Base-by-base conservation (phyloP, 371 early-diverging fungal genomes). In the Thermomucor indicae-seudaticae region DNA sequence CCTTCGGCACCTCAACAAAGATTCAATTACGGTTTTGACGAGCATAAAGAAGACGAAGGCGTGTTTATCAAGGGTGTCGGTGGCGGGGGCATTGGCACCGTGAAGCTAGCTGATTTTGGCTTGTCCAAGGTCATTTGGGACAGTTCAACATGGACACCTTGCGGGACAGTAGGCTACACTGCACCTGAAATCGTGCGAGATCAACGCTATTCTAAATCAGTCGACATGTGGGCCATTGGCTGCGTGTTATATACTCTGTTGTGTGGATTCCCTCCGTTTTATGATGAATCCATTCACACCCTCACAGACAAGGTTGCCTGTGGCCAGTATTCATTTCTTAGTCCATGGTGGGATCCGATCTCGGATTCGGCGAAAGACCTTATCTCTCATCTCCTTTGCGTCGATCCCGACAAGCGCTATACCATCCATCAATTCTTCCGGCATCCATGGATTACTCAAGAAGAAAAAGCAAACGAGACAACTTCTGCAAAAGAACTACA, bases 151-250 rank as follows among this genome's bases (percentile, higher is more conserved):
- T 81, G 77, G 75, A 93, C 95, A 5, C 95, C 95, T 2, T 92
- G 92, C 60, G 95, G 95, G 8, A 94, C 95, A 7, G 86, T 90
- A 1, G 92, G 92, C 17, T 92, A 92, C 52, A 91, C 96, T 4
- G 95, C 95, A 4, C 95, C 95, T 16, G 95, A 94, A 62, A 90
- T 93, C 30, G 83, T 94, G 35, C 79, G 80, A 35, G 89, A 89
- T 60, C 83, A 90, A 57, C 70, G 83, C 6, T 90, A 92, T 60
- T 85, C 85, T 42, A 89, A 86, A 64, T 79, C 85, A 14, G 94
- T 93, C 8, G 95, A 95, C 64, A 86, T 92, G 84, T 95, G 96
- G 96, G 90, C 93, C 14, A 78, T 93, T 39, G 96, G 96, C 30
- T 93, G 93, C 62, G 91, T 95, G 39, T 77, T 93, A 4, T 95